Evolutionary conservation across 768 basidiomycete species (phyloP), one percentile per base, ranked within the genome.

Genomic region (Suillus fuscotomentosus): DNA sequence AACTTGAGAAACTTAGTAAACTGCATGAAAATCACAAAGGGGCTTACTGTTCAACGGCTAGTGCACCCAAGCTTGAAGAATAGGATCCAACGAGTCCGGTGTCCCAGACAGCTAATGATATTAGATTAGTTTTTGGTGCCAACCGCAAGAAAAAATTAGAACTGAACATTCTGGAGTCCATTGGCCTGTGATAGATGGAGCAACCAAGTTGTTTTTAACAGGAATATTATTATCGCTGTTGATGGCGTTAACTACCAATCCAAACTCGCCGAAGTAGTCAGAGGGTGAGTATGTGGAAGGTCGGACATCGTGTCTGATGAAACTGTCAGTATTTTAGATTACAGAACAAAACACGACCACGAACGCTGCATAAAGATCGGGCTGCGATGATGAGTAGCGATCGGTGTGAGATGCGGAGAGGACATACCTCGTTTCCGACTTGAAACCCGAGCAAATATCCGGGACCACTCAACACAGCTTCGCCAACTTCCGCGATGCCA

Each of bases 341-440:
- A 20, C 14, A 4, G 24, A 27, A 45, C 38, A 39, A 39, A 31
- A n/a, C 1, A 42, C 20, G 7, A 38, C 38, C n/a, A 57, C 67
- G 56, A 57, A 68, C 27, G 67, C 62, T 0, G 68, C 81, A 64
- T 85, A 87, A 50, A 85, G 74, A 72, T 86, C 84, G 11, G 79
- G 84, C 74, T 67, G 34, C 2, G 47, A 34, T 9, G 14, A 48
- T 43, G 61, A 63, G 42, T 76, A 83, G 64, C 82, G 72, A 71
- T 84, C 82, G 15, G 81, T 81, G n/a, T 2, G n/a, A 34, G 36
- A 34, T n/a, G 39, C 8, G 15, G 17, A 10, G 22, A 57, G 38
- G 31, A 38, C 60, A 20, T 34, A 67, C 66, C 63, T 92, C 90
- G 73, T 94, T 92, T 6, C 81, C 83, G 13, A 83, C 71, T 65